Evolutionary conservation across 2,329 filamentous ascomycete genomes (phyloP).

Genomic region (Xylariaceae sp.): DNA sequence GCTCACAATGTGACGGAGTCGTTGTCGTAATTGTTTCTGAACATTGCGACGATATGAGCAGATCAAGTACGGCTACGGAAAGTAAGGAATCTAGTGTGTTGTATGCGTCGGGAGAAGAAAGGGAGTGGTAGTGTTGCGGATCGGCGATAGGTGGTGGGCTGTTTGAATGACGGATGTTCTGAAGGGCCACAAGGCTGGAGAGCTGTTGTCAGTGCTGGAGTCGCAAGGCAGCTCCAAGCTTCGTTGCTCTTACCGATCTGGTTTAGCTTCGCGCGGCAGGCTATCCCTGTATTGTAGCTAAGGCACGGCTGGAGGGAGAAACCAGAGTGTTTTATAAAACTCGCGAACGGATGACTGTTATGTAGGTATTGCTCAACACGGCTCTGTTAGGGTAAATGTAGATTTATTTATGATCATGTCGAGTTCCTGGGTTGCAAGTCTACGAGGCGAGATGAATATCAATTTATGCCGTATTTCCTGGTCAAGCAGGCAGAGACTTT

Average conservation of each 20-base stretch:
- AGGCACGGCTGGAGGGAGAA: not conserved
- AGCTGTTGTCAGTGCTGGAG: slow-evolving; percentile 11
- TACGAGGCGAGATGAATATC: no score
- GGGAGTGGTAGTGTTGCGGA: slow-evolving; percentile 13
- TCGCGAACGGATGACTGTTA: no score
- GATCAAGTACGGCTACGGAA: not conserved
- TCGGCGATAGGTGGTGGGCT: slow-evolving; percentile 9
- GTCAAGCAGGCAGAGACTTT: no score
- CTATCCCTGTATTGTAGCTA: slow-evolving; percentile 2
- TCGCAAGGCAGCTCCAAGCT: slow-evolving; percentile 33
- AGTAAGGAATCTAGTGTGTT: not conserved
- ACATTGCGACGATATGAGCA: slow-evolving; percentile 63
- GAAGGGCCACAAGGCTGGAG: slow-evolving; percentile 24
- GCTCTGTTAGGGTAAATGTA: no score
- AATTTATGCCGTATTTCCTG: no score
- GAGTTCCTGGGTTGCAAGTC: no score
- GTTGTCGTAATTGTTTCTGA: slow-evolving; percentile 99
- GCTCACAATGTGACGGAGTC: slow-evolving; percentile 98
- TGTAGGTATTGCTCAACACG: no score
- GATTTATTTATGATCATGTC: no score
- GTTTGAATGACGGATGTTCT: slow-evolving; percentile 15
- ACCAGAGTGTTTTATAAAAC: no score
- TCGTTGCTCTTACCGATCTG: slow-evolving; percentile 28
- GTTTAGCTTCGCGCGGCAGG: slow-evolving; percentile 20
- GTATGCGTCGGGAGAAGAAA: slow-evolving; percentile 1